Evolutionary conservation across 2,329 filamentous ascomycete genomes (phyloP).

Genomic region (Aspergillus brasiliensis): DNA sequence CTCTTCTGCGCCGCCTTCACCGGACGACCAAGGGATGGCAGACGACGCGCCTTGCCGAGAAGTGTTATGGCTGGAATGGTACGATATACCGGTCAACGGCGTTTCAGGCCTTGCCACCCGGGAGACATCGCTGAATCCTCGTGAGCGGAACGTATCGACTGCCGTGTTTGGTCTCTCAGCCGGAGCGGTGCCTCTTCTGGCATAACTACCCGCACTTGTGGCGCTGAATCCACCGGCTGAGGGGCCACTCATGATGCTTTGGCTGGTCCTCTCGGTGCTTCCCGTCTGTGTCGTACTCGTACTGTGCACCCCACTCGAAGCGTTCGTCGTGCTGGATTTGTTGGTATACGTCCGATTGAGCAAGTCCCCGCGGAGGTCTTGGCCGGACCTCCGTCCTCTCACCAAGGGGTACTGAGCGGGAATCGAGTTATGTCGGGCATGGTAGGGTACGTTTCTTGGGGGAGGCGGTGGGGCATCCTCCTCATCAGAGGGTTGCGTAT

Average conservation of each 20-base stretch:
- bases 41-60: slow-evolving; percentile 63
- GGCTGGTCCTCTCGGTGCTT: slow-evolving; percentile 75
- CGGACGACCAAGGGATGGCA: slow-evolving; percentile 60
- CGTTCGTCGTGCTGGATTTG: slow-evolving; percentile 81
- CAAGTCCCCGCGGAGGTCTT: slow-evolving; percentile 70
- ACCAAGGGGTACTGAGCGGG: slow-evolving; percentile 41
- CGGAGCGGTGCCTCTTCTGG: slow-evolving; percentile 64
- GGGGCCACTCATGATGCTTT: slow-evolving; percentile 89
- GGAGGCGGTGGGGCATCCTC: slow-evolving; percentile 63
- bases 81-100: slow-evolving; percentile 75
- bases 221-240: slow-evolving; percentile 91
- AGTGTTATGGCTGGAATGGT: slow-evolving; percentile 80
- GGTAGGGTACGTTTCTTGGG: slow-evolving; percentile 54
- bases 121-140: slow-evolving; percentile 42
- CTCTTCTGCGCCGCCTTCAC: slow-evolving; percentile 58
- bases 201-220: slow-evolving; percentile 91
- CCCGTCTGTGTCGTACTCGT: slow-evolving; percentile 65
- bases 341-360: slow-evolving; percentile 82
- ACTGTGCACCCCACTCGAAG: slow-evolving; percentile 72
- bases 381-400: slow-evolving; percentile 57
- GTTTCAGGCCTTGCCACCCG: slow-evolving; percentile 50
- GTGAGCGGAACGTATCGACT: slow-evolving; percentile 41
- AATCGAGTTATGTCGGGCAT: slow-evolving; percentile 47
- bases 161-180: slow-evolving; percentile 49
- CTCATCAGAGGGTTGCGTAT: slow-evolving; percentile 54